A percentile compares a stretch with the other conserved stretches of the same genome.
Conservation (phyloP, 495 filamentous ascomycete species). For the Achaetomiella virescens region DNA sequence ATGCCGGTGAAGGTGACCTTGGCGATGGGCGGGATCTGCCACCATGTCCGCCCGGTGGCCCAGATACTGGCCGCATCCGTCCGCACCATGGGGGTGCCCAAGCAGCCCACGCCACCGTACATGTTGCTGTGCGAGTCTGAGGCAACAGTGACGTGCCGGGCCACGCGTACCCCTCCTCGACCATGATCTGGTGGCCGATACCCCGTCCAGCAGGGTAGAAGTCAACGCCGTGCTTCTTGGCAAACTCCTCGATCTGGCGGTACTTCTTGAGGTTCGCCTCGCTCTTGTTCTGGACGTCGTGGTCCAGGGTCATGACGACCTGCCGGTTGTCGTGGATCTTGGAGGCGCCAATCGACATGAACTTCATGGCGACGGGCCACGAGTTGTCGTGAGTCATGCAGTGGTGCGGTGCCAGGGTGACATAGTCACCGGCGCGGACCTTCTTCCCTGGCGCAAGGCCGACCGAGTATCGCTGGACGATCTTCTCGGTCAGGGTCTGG, state of each 20-base stretch:
- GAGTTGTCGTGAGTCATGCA: constrained; percentile 95
- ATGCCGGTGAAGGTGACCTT: constrained; percentile 71
- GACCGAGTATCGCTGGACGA: constrained; percentile 71
- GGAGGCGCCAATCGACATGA: constrained; percentile 80
- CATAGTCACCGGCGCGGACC: constrained; percentile 74
- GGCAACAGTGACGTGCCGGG: constrained; percentile 81
- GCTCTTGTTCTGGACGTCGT: constrained; percentile 86
- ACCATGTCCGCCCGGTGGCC: constrained; percentile 82
- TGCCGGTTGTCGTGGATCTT: constrained; percentile 66
- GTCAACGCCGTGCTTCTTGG: constrained; percentile 68
- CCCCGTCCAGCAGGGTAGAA: constrained; percentile 81
- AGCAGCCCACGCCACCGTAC: constrained; percentile 77
- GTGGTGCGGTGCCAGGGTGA: constrained; percentile 64
- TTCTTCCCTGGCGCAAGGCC: constrained; percentile 66
- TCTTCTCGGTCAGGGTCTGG: constrained; percentile 90
- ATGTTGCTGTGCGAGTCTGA: constrained; percentile 81
- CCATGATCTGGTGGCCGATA: constrained; percentile 35
- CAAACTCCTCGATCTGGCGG: constrained; percentile 78
- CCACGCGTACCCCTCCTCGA: constrained; percentile 49
- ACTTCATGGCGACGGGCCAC: constrained; percentile 79
- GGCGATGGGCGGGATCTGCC: constrained; percentile 81
- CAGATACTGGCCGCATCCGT: constrained; percentile 85
- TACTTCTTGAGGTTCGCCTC: constrained; percentile 84
- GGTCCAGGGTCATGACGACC: constrained; percentile 86
- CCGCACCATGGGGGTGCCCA: constrained; percentile 75